phyloP scores from a whole-genome alignment of 2,329 filamentous ascomycete species.

The Ustulina deusta region DNA sequence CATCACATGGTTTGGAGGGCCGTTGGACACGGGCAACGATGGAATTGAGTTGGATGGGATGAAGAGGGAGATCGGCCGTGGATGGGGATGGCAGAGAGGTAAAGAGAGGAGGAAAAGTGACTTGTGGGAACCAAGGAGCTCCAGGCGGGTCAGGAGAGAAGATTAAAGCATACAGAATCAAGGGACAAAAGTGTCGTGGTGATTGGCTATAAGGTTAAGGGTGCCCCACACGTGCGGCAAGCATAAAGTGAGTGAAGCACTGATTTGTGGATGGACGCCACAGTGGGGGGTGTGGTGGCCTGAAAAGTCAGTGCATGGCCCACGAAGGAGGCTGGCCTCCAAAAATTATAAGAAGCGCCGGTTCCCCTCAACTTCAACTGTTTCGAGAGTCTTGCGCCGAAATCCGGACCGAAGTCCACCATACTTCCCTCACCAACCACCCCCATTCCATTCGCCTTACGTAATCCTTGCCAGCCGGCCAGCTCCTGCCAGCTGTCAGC shows the following conservation, averaged over 20 bases:
- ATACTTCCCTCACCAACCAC: conserved; percentile 43
- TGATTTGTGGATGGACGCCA: conserved; percentile 50
- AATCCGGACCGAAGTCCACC: conserved; percentile 66
- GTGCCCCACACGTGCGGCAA: conserved; percentile 48
- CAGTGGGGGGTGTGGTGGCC: conserved; percentile 49
- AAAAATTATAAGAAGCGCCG: conserved; percentile 69
- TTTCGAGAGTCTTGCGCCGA: conserved; percentile 65
- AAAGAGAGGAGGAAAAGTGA: conserved; percentile 45
- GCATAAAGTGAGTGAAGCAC: conserved; percentile 40
- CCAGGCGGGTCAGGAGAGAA: conserved; percentile 46
- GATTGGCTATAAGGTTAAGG: conserved; percentile 45
- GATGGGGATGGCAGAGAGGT: conserved; percentile 6
- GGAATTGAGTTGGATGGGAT: conserved; percentile 21
- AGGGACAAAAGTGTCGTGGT: conserved; percentile 39
- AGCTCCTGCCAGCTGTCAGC: conserved; percentile 43
- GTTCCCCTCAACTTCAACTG: conserved; percentile 64
- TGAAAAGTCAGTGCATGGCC: conserved; percentile 46
- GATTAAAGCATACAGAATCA: conserved; percentile 47
- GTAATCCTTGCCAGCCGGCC: conserved; percentile 38
- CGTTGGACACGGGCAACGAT: background rate
- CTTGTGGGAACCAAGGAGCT: conserved; percentile 47
- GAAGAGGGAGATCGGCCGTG: conserved; percentile 15
- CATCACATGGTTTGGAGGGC: background rate
- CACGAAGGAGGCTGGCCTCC: conserved; percentile 45
- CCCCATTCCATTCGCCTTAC: conserved; percentile 49